These are phyloP conservation scores for Tylopilus intermedius DNA, from an alignment of 768 basidiomycete species.

Conservation along the genomic window DNA sequence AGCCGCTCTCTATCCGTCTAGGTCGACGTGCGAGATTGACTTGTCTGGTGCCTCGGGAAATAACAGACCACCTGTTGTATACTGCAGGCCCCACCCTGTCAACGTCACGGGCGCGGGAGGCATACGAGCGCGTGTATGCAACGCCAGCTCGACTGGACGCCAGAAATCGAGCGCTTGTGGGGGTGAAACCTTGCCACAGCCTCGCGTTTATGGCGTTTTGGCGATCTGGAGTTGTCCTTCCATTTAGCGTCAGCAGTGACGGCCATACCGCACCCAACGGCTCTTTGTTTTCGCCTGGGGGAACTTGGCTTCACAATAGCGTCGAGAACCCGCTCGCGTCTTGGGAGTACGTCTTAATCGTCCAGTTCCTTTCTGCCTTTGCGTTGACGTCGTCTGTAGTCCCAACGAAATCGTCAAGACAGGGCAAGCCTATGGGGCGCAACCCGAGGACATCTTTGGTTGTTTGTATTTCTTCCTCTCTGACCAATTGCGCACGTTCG, in stretches of 20 bases:
- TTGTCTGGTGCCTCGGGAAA: slow-evolving; percentile 21
- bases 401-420: slow-evolving; percentile 34
- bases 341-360: slow-evolving; percentile 39
- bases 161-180: slow-evolving; percentile 35
- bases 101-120: slow-evolving; percentile 21
- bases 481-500: slow-evolving; percentile 36
- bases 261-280: slow-evolving; percentile 38
- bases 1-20: slow-evolving; percentile 9
- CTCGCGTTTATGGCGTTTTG: slow-evolving; percentile 37
- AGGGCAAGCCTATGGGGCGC: slow-evolving; percentile 34
- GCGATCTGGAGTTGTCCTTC: slow-evolving; percentile 40
- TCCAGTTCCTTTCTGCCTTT: neutral
- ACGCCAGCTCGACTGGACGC: slow-evolving; percentile 37
- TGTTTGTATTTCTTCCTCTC: slow-evolving; percentile 45
- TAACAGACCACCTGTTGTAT: slow-evolving; percentile 28
- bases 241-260: slow-evolving; percentile 36
- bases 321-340: slow-evolving; percentile 39
- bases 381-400: slow-evolving; percentile 21
- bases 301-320: slow-evolving; percentile 37
- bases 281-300: slow-evolving; percentile 40
- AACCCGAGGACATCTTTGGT: slow-evolving; percentile 40
- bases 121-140: slow-evolving; percentile 27
- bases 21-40: slow-evolving; percentile 16
- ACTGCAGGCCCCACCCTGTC: slow-evolving; percentile 22
- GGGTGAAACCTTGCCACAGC: slow-evolving; percentile 39